Base-by-base conservation (phyloP, 1,284 basidiomycete genomes). In the Apiotrichum laibachii region DNA sequence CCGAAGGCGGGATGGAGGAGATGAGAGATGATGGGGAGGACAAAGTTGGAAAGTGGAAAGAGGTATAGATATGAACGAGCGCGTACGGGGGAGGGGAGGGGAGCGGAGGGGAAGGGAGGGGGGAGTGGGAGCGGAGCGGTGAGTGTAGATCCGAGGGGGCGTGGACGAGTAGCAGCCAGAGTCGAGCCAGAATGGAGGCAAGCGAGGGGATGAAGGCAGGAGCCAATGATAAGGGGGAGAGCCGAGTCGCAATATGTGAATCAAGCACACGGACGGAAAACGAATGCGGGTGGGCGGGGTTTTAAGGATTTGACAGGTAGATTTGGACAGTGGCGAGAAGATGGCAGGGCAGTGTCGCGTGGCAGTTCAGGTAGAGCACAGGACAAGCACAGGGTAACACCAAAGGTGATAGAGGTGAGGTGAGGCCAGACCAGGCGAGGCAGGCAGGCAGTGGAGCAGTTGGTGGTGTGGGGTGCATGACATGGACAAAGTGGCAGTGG, bases 171-270 rank as follows among this genome's bases (percentile, higher is more conserved):
- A 10, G 33, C 11, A 22, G 5, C 21, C 31, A 26, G 12, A 2
- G 4, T 16, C 37, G 37, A 2, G 37, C 15, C 7, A 35, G 7
- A 13, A 13, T 35, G 34, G 16, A 21, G 43, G 43, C n/a, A 19
- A 44, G 5, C 5, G 53, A 13, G 34, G 7, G 13, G 34, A 8
- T 35, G 13, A 8, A 8, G 7, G 7, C 13, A 7, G 13, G 34
- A 35, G 22, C 49, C 49, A 50, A 50, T 50, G 49, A 50, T 50
- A 50, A 50, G 35, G 34, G 35, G 12, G 15, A n/a, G 45, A 49
- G 47, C 35, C 26, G 26, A 33, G 22, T 12, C 34, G 2, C 19
- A 35, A 50, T 19, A 9, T 35, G 12, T 26, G n/a, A 35, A 22
- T 7, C 26, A n/a, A 19, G 22, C 33, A 10, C 40, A 15, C 6